A percentile compares a stretch with the other conserved stretches of the same genome.
Evolutionary conservation across 345 rosid species (phyloP).

Genomic region (Zanthoxylum bungeanum): DNA sequence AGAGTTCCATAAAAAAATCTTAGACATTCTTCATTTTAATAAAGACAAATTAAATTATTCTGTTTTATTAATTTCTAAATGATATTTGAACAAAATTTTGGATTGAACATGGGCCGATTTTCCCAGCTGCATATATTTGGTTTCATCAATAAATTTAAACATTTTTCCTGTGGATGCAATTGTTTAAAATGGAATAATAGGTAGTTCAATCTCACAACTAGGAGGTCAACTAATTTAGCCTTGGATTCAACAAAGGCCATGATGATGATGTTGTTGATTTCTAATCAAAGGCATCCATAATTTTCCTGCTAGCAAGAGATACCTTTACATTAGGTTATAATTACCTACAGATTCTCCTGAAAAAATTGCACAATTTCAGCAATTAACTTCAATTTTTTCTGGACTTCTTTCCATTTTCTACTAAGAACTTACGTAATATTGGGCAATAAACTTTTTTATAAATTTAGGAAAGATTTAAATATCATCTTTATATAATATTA

Average conservation of each 20-base stretch:
- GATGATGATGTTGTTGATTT: not conserved
- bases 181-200: slow-evolving; percentile 1
- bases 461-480: too few relatives aligned
- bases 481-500: too few relatives aligned
- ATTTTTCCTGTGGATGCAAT: slow-evolving; percentile 6
- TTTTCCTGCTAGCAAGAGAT: not conserved
- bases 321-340: not conserved
- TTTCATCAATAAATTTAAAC: too few relatives aligned
- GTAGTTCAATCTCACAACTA: not conserved
- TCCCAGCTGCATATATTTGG: too few relatives aligned
- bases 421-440: not conserved
- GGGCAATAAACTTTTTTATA: too few relatives aligned
- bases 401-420: not conserved
- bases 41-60: too few relatives aligned
- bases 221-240: not conserved
- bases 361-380: not conserved
- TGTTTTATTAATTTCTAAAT: too few relatives aligned
- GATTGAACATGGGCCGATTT: too few relatives aligned
- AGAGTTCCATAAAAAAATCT: too few relatives aligned
- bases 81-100: too few relatives aligned
- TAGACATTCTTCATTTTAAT: not conserved
- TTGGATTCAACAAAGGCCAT: not conserved
- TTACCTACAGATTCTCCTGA: not conserved
- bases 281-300: not conserved
- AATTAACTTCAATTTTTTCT: too few relatives aligned